These are phyloP conservation scores for Blastobotrys proliferans DNA, from an alignment of 1,139 yeast genomes.

Conservation along the genomic window DNA sequence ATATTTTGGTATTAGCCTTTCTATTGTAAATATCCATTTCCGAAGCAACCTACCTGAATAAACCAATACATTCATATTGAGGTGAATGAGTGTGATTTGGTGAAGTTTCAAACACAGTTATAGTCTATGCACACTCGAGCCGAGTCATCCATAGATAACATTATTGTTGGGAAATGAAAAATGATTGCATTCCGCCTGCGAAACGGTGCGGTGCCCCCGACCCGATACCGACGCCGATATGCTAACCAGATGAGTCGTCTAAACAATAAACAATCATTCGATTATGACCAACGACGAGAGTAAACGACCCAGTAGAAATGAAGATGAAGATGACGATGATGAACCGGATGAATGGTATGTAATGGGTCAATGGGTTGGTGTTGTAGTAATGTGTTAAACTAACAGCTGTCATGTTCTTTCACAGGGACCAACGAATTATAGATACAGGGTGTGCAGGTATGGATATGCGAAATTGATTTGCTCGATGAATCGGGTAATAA, in stretches of 20 bases:
- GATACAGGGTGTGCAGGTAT: constrained; percentile 62
- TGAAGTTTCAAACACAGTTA: too few relatives aligned
- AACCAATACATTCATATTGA: constrained; percentile 71
- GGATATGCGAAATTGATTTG: constrained; percentile 15
- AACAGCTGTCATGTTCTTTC: neutral
- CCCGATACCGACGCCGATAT: too few relatives aligned
- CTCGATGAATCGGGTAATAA: neutral
- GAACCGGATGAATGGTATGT: constrained; percentile 55
- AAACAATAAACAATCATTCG: too few relatives aligned
- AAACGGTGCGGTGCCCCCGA: too few relatives aligned
- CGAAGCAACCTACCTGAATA: constrained; percentile 47
- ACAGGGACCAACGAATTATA: constrained; percentile 60
- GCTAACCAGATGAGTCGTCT: too few relatives aligned
- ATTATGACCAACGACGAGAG: too few relatives aligned
- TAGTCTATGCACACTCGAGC: too few relatives aligned
- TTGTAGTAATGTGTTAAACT: neutral
- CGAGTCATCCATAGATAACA: too few relatives aligned
- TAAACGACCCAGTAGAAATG: too few relatives aligned
- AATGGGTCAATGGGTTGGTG: neutral
- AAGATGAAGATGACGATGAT: constrained; percentile 41
- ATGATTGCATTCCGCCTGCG: too few relatives aligned
- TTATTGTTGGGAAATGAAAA: too few relatives aligned
- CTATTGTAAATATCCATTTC: neutral
- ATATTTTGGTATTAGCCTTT: neutral
- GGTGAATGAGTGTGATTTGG: too few relatives aligned